Base-by-base conservation (phyloP, 1,284 basidiomycete species). In the Taiwanofungus camphoratus region DNA sequence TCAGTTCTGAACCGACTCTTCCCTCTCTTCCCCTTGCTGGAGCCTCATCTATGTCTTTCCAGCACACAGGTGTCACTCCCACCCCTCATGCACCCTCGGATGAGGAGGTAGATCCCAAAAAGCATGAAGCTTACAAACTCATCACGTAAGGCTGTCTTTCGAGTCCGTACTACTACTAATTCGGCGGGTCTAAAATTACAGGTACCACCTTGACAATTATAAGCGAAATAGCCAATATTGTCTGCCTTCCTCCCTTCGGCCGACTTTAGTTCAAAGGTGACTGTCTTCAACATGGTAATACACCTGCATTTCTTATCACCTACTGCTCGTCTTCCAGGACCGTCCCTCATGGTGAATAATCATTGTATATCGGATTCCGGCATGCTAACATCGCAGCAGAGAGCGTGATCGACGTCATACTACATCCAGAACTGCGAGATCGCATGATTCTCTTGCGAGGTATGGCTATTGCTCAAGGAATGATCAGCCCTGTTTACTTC, bases 191-290 rank as follows among this genome's bases (percentile, higher is more conserved):
- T 19, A 21, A 22, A 13, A 24, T 32, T 21, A 11, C 32, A 65
- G 87, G 46, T 92, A 93, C 61, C 90, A 94, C 58, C 69, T 94
- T 39, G 86, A 92, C 55, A 93, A 94, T 57, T 89, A 82, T 60
- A 83, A 81, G 60, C 70, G 83, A 45, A 87, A 87, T 50, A 77
- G 82, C 45, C 76, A 79, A 16, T 95, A 95, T 61, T 88, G 84
- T 58, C 70, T 95, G n/a, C 92, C 92, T 1, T 79, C 86, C 2
- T 92, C 90, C 5, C 68, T 95, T 39, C 76, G 87, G 4, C 91
- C 92, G 1, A 92, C 92, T 1, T 65, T 86, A 11, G 82, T 92
- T 5, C 92, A 95, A 65, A 79, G 82, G 84, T 82, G 57, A 33
- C 15, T 18, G 18, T 33, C 31, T 33, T 16, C 34, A n/a, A n/a